These are phyloP conservation scores for Dysphania ambrosioides DNA, from an alignment of 148 eudicot species.

Conservation along the genomic window DNA sequence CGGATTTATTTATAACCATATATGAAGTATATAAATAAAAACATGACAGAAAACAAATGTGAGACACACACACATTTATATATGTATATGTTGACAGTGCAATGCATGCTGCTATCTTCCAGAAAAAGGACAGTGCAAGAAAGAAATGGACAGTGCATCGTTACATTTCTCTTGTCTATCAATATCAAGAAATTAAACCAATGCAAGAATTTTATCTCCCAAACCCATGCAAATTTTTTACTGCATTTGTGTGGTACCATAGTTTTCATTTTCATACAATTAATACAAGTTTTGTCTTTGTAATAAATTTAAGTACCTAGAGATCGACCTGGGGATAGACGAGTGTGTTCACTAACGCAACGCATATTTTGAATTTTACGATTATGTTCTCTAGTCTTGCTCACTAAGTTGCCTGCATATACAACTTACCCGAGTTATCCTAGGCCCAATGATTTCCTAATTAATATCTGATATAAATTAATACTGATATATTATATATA, in stretches of 20 bases:
- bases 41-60: slow-evolving; percentile 6
- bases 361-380: no score
- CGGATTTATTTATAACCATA: neutral
- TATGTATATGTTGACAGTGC: neutral
- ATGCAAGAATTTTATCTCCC: slow-evolving; percentile 3
- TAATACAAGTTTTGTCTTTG: neutral
- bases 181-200: slow-evolving; percentile 1
- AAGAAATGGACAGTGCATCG: slow-evolving; percentile 30
- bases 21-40: neutral
- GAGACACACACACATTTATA: neutral
- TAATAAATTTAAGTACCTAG: no score
- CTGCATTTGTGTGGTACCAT: neutral
- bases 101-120: neutral
- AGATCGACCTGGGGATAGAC: no score
- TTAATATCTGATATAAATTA: no score
- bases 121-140: neutral
- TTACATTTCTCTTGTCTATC: slow-evolving; percentile 18
- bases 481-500: no score
- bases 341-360: no score
- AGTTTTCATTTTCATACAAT: neutral
- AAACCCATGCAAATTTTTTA: slow-evolving; percentile 6
- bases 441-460: no score
- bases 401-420: no score
- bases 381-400: no score
- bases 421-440: no score